A percentile compares a stretch with the other conserved stretches of the same genome.
phyloP scores from a whole-genome alignment of 1,139 yeast species.

The Saccharomyces hybrid region DNA sequence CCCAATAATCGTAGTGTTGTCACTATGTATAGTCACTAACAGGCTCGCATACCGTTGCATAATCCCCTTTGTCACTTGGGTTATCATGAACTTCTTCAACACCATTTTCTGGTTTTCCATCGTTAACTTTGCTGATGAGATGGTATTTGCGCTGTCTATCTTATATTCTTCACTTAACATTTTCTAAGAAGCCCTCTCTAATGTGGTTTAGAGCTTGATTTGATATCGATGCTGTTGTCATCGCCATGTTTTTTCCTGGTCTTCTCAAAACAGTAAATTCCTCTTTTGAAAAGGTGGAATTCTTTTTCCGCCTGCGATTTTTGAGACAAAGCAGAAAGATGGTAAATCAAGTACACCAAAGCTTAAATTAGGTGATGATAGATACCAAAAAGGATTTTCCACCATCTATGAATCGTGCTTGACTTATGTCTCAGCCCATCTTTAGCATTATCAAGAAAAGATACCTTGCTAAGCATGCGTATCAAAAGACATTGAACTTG shows the following conservation, averaged over 20 bases:
- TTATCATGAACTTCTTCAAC: slow-evolving; percentile 15
- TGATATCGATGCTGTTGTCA: neutral
- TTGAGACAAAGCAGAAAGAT: neutral
- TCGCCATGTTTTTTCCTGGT: neutral
- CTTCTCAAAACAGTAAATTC: neutral
- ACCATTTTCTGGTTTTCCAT: slow-evolving; percentile 6
- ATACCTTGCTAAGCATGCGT: slow-evolving; percentile 30
- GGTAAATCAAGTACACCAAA: neutral
- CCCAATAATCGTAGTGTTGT: neutral
- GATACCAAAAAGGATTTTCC: neutral
- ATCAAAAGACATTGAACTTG: slow-evolving; percentile 43
- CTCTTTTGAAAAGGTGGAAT: neutral
- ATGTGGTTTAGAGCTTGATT: neutral
- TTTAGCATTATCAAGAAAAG: slow-evolving; percentile 3
- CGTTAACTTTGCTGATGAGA: neutral
- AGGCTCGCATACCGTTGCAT: slow-evolving; percentile 11
- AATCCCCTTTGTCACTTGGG: slow-evolving; percentile 13
- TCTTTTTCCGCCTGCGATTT: neutral
- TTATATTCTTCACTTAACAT: neutral
- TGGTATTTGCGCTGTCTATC: neutral
- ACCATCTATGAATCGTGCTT: neutral
- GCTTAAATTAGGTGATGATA: neutral
- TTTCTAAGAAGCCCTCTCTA: neutral
- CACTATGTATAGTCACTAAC: slow-evolving; percentile 4
- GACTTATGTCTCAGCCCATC: neutral